Conservation (phyloP, 441 rosid genomes). For the Raphanus hybrid region DNA sequence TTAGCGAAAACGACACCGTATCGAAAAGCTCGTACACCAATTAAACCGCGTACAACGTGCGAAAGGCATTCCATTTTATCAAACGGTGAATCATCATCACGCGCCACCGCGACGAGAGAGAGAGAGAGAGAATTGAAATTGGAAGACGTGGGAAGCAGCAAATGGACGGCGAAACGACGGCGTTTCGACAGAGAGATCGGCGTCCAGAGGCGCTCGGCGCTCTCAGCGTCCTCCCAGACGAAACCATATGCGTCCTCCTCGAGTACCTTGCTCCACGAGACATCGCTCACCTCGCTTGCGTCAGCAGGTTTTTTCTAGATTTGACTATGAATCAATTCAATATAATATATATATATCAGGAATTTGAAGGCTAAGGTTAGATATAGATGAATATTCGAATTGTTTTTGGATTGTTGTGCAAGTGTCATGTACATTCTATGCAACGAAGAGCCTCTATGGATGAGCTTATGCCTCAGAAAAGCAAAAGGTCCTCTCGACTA, state of each 20-base stretch:
- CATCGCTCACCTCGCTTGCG: conserved; percentile 79
- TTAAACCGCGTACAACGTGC: conserved; percentile 30
- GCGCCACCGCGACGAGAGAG: conserved; percentile 20
- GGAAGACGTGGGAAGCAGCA: background rate
- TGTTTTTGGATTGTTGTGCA: background rate
- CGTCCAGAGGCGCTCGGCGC: conserved; percentile 69
- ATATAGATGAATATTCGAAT: background rate
- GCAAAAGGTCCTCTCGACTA: conserved; percentile 60
- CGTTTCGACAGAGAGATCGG: conserved; percentile 56
- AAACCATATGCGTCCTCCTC: conserved; percentile 65
- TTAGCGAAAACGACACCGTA: background rate
- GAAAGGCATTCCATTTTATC: background rate
- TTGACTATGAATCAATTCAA: background rate
- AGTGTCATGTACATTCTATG: conserved; percentile 87
- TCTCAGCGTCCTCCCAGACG: conserved; percentile 75
- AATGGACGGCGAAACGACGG: conserved; percentile 47
- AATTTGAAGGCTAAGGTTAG: background rate
- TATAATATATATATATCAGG: background rate
- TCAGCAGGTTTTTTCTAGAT: conserved; percentile 75
- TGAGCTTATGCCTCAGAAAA: conserved; percentile 69
- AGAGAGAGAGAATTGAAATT: background rate
- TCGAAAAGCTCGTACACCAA: background rate
- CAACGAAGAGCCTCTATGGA: conserved; percentile 96
- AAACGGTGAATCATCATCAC: conserved; percentile 28
- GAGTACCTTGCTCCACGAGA: conserved; percentile 75